Evolutionary conservation across 805 yeast genomes (phyloP), one percentile per base, ranked within the genome.

Genomic region (Candida sithepensis): DNA sequence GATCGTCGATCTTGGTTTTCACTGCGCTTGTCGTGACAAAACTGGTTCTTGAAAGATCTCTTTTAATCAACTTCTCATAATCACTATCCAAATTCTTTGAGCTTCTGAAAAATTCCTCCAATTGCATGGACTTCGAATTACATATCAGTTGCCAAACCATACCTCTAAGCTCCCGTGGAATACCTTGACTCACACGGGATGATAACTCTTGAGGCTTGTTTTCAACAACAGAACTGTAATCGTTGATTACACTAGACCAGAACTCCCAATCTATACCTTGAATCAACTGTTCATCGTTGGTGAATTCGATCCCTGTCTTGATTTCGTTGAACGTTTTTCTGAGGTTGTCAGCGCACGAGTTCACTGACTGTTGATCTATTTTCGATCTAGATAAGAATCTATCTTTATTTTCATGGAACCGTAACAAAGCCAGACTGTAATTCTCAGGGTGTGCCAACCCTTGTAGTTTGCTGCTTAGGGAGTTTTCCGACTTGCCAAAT

Each of bases 121-220:
- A 65, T 43, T 76, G 74, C 24, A 78, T 70, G 30, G 85, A 81
- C 58, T 91, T 91, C 8, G 96, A 84, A 52, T 82, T 79, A 16
- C 96, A 77, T 47, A 90, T 84, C 43, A 89, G 72, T 68, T 91
- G 97, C 99, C 99, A 92, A 19, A 92, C 78, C 54, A 91, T 82
- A 2, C 97, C 96, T 53, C 98, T 73, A 43, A 92, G 74, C 53
- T 86, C 94, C 40, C 77, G 70, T 13, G 99, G 98, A 37, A 92
- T 83, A 42, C 98, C 98, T 9, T 70, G 69, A 19, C 84, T 75
- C 18, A 94, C 78, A 39, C 85, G 81, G 34, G 67, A 61, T 41
- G 82, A 76, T 48, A 92, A 72, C 52, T 73, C 73, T 13, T 75
- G 75, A 0, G 91, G 83, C 22, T 81, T 80, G 19, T 75, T 69